Conservation (phyloP, 768 basidiomycete species). For the Termitomyces sp. region DNA sequence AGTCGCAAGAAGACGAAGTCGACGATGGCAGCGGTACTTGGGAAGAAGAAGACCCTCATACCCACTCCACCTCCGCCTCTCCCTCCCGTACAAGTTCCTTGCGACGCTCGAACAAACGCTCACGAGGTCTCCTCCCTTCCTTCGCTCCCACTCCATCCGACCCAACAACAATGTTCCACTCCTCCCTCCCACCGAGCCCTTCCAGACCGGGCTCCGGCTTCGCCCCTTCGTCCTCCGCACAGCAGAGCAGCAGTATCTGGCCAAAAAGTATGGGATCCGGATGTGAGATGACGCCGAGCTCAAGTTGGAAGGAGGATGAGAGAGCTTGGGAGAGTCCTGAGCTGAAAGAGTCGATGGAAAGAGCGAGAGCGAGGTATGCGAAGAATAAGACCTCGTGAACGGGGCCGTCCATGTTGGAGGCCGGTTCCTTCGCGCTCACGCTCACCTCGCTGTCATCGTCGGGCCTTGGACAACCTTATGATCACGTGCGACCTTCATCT, state of each 20-base stretch:
- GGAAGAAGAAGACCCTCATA: constrained; percentile 51
- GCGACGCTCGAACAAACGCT: constrained; percentile 15
- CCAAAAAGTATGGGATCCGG: constrained; percentile 16
- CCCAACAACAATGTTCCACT: constrained; percentile 9
- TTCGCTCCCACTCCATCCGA: constrained; percentile 14
- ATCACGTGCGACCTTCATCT: not conserved
- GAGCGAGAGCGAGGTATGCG: constrained; percentile 29
- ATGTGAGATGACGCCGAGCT: constrained; percentile 19
- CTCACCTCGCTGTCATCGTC: not conserved
- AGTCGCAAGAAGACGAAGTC: constrained; percentile 65
- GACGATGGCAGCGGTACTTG: constrained; percentile 73
- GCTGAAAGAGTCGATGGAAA: constrained; percentile 66
- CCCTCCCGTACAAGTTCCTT: constrained; percentile 22
- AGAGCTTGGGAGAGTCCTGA: constrained; percentile 56
- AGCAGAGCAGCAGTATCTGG: constrained; percentile 11
- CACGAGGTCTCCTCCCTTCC: constrained; percentile 17
- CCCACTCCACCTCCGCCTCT: constrained; percentile 9
- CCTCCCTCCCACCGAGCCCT: constrained; percentile 20
- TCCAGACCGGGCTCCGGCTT: not conserved
- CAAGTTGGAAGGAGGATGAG: constrained; percentile 38
- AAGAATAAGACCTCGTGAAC: not conserved
- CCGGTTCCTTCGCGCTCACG: not conserved
- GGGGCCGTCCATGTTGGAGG: not conserved
- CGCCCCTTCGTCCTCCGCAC: constrained; percentile 8
- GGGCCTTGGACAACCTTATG: not conserved